Conservation (phyloP, 371 early-diverging fungal genomes). For the Batkoa obscura region DNA sequence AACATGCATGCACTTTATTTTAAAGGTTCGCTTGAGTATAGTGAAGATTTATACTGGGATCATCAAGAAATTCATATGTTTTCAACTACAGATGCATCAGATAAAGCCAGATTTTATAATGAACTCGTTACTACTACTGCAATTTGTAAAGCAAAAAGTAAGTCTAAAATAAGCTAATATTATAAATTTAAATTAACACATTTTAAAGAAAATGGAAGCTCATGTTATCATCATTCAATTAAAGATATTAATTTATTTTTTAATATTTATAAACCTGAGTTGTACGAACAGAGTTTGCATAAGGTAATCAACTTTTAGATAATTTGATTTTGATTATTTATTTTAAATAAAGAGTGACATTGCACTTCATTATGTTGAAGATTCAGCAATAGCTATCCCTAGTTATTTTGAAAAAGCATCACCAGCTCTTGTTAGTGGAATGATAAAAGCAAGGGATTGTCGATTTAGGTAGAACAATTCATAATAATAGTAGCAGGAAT, state of each 20-base stretch:
- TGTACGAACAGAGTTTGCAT: neutral
- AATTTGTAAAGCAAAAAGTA: neutral
- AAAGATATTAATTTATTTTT: neutral
- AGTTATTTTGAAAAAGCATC: neutral
- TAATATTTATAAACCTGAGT: neutral
- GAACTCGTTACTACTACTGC: neutral
- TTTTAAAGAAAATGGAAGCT: slow-evolving; percentile 1
- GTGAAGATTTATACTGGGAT: slow-evolving; percentile 7
- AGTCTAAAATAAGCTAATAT: neutral
- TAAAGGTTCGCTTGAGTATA: neutral
- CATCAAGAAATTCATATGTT: slow-evolving; percentile 4
- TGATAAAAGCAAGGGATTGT: neutral
- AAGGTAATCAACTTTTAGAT: neutral
- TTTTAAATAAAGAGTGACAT: neutral
- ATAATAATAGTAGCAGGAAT: neutral
- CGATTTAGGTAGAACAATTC: neutral
- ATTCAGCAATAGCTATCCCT: neutral
- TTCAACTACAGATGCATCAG: neutral
- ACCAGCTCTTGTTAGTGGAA: neutral
- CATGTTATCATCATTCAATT: neutral
- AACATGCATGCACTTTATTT: neutral
- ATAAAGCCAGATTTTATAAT: slow-evolving; percentile 4
- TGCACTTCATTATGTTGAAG: slow-evolving; percentile 1
- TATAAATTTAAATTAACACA: neutral
- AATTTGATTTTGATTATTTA: too few species aligned